Base-by-base conservation (phyloP, 768 basidiomycete species). In the Clavaria fumosa region DNA sequence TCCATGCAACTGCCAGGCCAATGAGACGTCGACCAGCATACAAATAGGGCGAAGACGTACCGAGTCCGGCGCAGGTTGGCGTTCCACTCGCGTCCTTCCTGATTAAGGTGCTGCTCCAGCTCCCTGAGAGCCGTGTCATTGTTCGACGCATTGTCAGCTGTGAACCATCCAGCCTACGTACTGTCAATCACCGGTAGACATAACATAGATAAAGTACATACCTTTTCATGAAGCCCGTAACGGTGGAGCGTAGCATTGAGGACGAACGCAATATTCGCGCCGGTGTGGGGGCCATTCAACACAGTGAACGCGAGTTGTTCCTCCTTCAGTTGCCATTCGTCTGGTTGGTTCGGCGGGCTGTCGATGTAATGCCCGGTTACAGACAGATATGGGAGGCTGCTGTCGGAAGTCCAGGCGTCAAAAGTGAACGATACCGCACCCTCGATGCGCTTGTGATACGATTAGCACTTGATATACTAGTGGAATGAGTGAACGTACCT, bases 1-100 rank as follows among this genome's bases (percentile, higher is more conserved):
- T 59, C 58, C 48, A 59, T 58, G 44, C 58, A 59, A 27, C 53
- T 53, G 23, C 37, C 18, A 31, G 26, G 37, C 35, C 7, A 37
- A 34, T 11, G 7, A 26, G 28, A 31, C 21, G 37, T 35, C 40
- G 34, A 20, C 19, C 6, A 19, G 21, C 18, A 17, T 14, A 15
- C 23, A 30, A 19, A 20, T 23, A 30, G 7, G 40, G 21, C 24
- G 21, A 15, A 31, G 14, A 35, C 42, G 14, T 40, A 55, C 53
- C 44, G 34, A 2, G 53, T 44, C 39, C 40, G 38, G 18, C 40
- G 44, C 19, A 53, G 38, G 6, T 18, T 12, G 14, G 54, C 42
- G 34, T 46, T 41, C 53, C 53, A 59, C 3, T 42, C 22, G 15
- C 31, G 24, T 21, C 38, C 34, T n/a, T 23, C 9, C 15, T 46